Percentiles rank a stretch among this genome's conserved stretches.
phyloP scores from a whole-genome alignment of 306 rosid genomes.

The Malus fusca region DNA sequence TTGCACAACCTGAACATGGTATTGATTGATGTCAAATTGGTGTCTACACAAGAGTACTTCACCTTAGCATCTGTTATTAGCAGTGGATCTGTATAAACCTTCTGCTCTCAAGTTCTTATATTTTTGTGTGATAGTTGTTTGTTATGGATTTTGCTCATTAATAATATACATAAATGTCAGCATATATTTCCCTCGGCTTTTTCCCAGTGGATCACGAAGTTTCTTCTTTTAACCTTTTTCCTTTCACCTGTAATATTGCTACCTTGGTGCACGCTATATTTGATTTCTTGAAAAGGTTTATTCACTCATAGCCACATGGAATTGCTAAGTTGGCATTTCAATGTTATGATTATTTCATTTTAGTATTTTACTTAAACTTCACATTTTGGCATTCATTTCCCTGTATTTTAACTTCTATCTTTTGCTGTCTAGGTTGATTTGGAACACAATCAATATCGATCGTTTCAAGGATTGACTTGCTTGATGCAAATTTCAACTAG shows the following conservation, averaged over 20 bases:
- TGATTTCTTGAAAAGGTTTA: neutral
- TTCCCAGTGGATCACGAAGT: neutral
- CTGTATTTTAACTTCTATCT: neutral
- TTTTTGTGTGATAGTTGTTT: neutral
- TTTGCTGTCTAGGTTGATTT: constrained; percentile 64
- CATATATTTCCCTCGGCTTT: neutral
- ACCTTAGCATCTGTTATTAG: neutral
- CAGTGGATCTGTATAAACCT: neutral
- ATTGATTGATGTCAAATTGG: neutral
- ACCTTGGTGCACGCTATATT: neutral
- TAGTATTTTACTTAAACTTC: neutral
- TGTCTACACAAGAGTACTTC: neutral
- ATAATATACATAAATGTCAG: neutral
- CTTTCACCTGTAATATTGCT: neutral
- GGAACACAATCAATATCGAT: constrained; percentile 94
- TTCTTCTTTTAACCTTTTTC: neutral
- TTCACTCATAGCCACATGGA: neutral
- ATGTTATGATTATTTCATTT: neutral
- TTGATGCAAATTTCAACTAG: constrained; percentile 95
- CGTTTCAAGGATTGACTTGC: constrained; percentile 95
- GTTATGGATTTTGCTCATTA: neutral
- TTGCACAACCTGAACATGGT: neutral
- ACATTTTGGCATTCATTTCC: neutral
- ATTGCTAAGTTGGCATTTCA: neutral
- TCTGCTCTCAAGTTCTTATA: neutral